Conservation (phyloP, 2,329 filamentous ascomycete genomes). For the Xylariaceae sp. region DNA sequence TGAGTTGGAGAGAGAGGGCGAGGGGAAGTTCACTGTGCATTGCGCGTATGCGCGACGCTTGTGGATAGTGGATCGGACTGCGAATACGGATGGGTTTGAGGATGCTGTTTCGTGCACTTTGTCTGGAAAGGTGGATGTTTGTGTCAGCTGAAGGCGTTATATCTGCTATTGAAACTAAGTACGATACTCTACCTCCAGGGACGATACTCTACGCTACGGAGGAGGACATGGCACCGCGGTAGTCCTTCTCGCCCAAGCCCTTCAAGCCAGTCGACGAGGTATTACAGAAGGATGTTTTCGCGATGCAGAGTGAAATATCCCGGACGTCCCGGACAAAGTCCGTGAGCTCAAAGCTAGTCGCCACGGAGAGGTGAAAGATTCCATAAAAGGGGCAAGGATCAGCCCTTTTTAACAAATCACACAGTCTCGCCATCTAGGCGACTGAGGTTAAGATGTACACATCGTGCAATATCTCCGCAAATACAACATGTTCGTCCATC, state of each 20-base stretch:
- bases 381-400: constrained; percentile 44
- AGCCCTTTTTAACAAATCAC: not conserved
- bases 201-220: no score
- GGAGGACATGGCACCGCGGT: no score
- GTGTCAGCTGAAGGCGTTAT: no score
- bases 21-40: no score
- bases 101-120: no score
- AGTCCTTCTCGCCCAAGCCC: not conserved
- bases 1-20: no score
- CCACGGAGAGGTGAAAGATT: constrained; percentile 61
- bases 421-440: not conserved
- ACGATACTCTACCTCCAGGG: no score
- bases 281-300: constrained; percentile 49
- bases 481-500: constrained; percentile 45
- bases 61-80: no score
- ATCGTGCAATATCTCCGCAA: constrained; percentile 53
- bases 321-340: constrained; percentile 52
- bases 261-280: constrained; percentile 36
- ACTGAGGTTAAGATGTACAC: constrained; percentile 42
- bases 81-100: no score
- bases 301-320: constrained; percentile 61
- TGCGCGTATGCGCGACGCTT: no score
- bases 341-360: constrained; percentile 51
- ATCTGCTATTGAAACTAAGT: no score
- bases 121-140: no score